A percentile compares a stretch with the other conserved stretches of the same genome.
Evolutionary conservation across 352 stramenopile genomes (phyloP).

Genomic region (Phytopythium sindhum): DNA sequence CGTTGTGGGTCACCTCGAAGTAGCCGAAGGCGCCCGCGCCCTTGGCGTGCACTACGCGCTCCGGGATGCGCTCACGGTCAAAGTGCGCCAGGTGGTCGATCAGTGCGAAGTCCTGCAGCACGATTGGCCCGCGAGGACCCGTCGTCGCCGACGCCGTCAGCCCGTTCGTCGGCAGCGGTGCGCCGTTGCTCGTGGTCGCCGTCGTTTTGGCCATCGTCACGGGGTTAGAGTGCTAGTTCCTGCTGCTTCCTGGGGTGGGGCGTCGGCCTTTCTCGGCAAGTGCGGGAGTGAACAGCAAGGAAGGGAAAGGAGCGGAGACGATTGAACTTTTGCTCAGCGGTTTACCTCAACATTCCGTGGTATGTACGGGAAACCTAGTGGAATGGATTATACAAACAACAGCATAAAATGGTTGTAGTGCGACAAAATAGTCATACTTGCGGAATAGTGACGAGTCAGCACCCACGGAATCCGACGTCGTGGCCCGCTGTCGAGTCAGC

Average conservation of each 20-base stretch:
- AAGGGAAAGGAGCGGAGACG: neutral
- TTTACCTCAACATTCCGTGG: slow-evolving; percentile 8
- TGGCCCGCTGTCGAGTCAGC: neutral
- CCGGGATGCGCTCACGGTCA: slow-evolving; percentile 90
- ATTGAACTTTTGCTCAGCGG: slow-evolving; percentile 1
- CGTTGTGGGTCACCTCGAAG: slow-evolving; percentile 82
- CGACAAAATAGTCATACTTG: neutral
- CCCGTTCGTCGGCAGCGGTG: slow-evolving; percentile 54
- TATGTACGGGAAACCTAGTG: neutral
- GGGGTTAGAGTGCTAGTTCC: too few relatives aligned
- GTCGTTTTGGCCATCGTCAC: slow-evolving; percentile 5
- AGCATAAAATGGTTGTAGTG: neutral
- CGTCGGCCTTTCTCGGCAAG: slow-evolving; percentile 32
- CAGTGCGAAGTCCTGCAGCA: slow-evolving; percentile 84
- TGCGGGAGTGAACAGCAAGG: neutral
- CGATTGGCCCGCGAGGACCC: slow-evolving; percentile 50
- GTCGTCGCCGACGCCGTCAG: slow-evolving; percentile 74
- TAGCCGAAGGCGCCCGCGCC: slow-evolving; percentile 88
- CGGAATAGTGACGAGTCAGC: neutral
- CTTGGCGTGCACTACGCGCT: slow-evolving; percentile 91
- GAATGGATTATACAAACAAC: neutral
- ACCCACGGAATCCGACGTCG: neutral
- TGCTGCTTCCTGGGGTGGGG: too few relatives aligned
- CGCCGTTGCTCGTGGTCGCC: slow-evolving; percentile 54
- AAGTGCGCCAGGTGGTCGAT: slow-evolving; percentile 91